These are phyloP conservation scores for Bipolaris zeicola DNA, from an alignment of 2,329 filamentous ascomycete genomes.

Conservation along the genomic window DNA sequence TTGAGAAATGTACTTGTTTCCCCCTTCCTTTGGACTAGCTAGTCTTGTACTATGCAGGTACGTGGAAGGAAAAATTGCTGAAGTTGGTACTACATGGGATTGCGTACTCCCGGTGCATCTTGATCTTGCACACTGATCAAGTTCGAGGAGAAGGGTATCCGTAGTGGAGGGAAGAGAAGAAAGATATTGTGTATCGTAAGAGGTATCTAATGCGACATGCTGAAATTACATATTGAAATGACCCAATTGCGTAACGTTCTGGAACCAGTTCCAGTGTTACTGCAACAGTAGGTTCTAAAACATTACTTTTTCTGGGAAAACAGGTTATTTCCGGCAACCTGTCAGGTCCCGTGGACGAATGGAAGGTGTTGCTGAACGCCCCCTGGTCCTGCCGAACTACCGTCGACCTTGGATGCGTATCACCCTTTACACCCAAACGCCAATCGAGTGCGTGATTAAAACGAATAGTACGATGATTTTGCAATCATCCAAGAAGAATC, in stretches of 20 bases:
- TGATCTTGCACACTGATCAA: no score
- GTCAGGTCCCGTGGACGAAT: background rate
- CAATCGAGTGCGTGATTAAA: background rate
- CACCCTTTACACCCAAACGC: background rate
- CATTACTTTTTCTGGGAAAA: background rate
- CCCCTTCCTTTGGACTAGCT: no score
- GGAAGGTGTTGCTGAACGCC: background rate
- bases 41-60: no score
- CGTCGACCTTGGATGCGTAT: background rate
- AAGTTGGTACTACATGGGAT: background rate
- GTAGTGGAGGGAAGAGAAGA: background rate
- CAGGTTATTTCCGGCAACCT: background rate
- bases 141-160: background rate
- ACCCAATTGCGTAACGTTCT: background rate
- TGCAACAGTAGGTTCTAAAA: background rate
- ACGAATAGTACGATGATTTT: background rate
- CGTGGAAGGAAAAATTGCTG: no score
- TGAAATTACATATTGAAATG: background rate
- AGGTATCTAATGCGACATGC: background rate
- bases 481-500: slow-evolving; percentile 32
- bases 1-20: no score
- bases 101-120: background rate
- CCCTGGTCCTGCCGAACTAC: no score
- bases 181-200: no score
- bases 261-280: background rate